Evolutionary conservation across 2,329 filamentous ascomycete species (phyloP).

Genomic region (Penicillium sp.): DNA sequence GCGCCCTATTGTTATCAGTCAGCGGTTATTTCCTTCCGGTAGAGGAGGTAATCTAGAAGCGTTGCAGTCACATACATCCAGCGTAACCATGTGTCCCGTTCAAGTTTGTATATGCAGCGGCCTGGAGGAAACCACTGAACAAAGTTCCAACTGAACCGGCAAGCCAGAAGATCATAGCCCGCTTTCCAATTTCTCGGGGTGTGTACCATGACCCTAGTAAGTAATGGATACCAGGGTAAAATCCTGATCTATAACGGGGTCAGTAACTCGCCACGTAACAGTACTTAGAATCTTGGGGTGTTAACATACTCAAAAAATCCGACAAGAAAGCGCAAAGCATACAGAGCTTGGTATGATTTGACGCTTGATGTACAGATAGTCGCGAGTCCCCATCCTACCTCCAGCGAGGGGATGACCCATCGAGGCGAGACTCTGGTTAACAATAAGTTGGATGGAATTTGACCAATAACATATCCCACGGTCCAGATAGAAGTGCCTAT

Average conservation of each 20-base stretch:
- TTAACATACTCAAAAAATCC: constrained; percentile 28
- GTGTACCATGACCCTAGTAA: constrained; percentile 29
- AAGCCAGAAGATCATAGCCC: constrained; percentile 25
- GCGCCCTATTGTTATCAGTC: constrained; percentile 8
- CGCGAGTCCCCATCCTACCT: constrained; percentile 32
- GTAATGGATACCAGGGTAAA: constrained; percentile 27
- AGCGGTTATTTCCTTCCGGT: not conserved
- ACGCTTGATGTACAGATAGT: constrained; percentile 22
- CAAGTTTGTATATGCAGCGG: constrained; percentile 24
- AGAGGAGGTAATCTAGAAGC: too few species aligned
- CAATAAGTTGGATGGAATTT: constrained; percentile 45
- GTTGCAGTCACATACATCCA: constrained; percentile 16
- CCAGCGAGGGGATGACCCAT: constrained; percentile 42
- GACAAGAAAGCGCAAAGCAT: constrained; percentile 27
- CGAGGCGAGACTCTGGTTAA: constrained; percentile 47
- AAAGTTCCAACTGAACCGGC: constrained; percentile 20
- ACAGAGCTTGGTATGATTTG: constrained; percentile 24
- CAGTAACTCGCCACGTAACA: not conserved
- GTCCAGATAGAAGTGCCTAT: constrained; percentile 39
- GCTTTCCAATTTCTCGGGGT: constrained; percentile 24
- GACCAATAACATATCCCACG: constrained; percentile 49
- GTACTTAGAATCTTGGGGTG: too few species aligned
- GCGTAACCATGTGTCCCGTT: constrained; percentile 22
- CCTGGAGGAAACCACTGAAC: constrained; percentile 25
- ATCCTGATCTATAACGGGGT: constrained; percentile 14